These are phyloP conservation scores for Begonia masoniana DNA, from an alignment of 306 rosid genomes.

Conservation along the genomic window DNA sequence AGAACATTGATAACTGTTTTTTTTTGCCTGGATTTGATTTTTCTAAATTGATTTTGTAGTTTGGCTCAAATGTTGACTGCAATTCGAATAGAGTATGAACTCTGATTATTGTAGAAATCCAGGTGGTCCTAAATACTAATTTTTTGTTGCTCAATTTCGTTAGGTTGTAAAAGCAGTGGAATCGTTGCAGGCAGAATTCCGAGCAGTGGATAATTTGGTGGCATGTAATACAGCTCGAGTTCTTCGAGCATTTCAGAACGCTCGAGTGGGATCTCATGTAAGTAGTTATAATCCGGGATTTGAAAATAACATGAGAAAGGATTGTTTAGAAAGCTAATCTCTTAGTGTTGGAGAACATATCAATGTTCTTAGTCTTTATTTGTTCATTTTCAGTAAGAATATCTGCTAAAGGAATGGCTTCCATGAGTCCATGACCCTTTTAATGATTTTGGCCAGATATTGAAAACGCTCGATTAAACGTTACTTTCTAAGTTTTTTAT, in stretches of 20 bases:
- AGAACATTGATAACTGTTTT: too few species aligned
- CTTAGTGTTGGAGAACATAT: too few species aligned
- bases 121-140: too few species aligned
- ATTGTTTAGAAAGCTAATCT: background rate
- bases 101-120: constrained; percentile 10
- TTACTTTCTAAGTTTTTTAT: too few species aligned
- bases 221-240: constrained; percentile 64
- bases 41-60: too few species aligned
- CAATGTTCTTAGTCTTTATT: background rate
- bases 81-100: too few species aligned
- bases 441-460: constrained; percentile 2
- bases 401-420: background rate
- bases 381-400: background rate
- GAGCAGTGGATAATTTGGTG: constrained; percentile 75
- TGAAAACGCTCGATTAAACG: too few species aligned
- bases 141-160: constrained; percentile 2
- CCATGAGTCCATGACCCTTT: background rate
- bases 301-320: constrained; percentile 2
- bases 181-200: constrained; percentile 59
- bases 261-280: constrained; percentile 86
- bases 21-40: too few species aligned
- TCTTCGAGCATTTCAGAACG: constrained; percentile 71
- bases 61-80: too few species aligned
- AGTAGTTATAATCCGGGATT: constrained; percentile 10
- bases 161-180: constrained; percentile 80